Evolutionary conservation across 768 basidiomycete genomes (phyloP).

Genomic region (Rickenella mellea): DNA sequence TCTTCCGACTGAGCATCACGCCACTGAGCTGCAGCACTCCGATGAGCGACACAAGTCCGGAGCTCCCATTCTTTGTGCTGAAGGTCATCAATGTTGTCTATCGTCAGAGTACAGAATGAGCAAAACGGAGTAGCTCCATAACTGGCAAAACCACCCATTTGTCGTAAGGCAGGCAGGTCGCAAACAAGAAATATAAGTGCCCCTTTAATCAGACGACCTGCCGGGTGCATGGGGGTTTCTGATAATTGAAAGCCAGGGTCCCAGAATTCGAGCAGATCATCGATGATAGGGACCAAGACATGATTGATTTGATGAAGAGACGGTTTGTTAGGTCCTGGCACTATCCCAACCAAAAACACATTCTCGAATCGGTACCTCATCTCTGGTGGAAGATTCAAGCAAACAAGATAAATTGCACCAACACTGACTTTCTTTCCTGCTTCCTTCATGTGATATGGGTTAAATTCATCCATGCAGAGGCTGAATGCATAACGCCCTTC

Average conservation of each 20-base stretch:
- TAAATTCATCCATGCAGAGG: slow-evolving; percentile 26
- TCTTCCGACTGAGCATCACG: slow-evolving; percentile 7
- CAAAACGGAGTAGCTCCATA: slow-evolving; percentile 14
- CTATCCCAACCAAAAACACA: slow-evolving; percentile 30
- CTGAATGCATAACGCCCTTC: slow-evolving; percentile 20
- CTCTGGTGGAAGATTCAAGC: slow-evolving; percentile 26
- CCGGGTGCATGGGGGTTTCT: slow-evolving; percentile 10
- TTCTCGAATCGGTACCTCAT: slow-evolving; percentile 27
- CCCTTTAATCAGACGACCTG: slow-evolving; percentile 19
- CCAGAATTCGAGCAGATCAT: slow-evolving; percentile 26
- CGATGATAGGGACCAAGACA: slow-evolving; percentile 26
- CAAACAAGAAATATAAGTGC: slow-evolving; percentile 24
- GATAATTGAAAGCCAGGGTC: slow-evolving; percentile 19
- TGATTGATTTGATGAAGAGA: slow-evolving; percentile 24
- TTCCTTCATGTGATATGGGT: slow-evolving; percentile 21
- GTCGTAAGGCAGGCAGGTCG: slow-evolving; percentile 25
- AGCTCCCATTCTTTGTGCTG: slow-evolving; percentile 16
- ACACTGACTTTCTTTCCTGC: slow-evolving; percentile 16
- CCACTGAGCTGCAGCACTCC: slow-evolving; percentile 11
- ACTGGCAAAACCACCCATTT: slow-evolving; percentile 19
- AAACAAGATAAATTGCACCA: slow-evolving; percentile 22
- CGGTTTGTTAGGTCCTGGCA: slow-evolving; percentile 31
- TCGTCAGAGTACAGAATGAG: slow-evolving; percentile 13
- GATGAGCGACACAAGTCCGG: slow-evolving; percentile 7
- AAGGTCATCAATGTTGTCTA: slow-evolving; percentile 19